Conservation (phyloP, 139 green algal species). For the Micractinium sp. region DNA sequence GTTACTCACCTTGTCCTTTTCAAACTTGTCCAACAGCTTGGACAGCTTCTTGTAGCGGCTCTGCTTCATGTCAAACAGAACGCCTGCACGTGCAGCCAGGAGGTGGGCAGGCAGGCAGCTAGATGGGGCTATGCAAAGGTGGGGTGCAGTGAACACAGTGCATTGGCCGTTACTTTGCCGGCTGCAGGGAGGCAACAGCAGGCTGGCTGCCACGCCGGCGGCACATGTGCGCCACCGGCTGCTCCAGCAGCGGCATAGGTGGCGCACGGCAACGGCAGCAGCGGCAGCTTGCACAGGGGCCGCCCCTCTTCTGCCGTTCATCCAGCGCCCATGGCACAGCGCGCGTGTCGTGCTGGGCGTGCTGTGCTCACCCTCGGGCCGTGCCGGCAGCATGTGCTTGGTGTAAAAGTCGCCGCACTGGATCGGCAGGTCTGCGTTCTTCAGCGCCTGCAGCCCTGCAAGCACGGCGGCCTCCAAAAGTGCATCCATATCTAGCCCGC, state of each 20-base stretch:
- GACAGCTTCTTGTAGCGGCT: slow-evolving; percentile 52
- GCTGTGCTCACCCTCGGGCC: slow-evolving; percentile 9
- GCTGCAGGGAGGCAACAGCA: too few relatives aligned
- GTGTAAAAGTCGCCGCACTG: slow-evolving; percentile 43
- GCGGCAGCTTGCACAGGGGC: too few relatives aligned
- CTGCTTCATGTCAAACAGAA: slow-evolving; percentile 48
- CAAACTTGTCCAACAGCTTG: slow-evolving; percentile 51
- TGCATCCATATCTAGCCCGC: slow-evolving; percentile 18
- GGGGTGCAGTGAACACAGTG: not conserved
- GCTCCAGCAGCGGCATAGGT: too few relatives aligned
- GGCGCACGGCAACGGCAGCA: too few relatives aligned
- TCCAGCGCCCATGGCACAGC: too few relatives aligned
- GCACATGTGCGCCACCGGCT: not conserved
- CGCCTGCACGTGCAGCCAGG: slow-evolving; percentile 2
- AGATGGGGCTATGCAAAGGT: not conserved
- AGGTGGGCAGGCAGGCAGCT: not conserved
- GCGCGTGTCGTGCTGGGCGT: too few relatives aligned
- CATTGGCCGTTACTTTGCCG: not conserved
- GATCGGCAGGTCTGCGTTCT: slow-evolving; percentile 33
- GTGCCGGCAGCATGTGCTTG: slow-evolving; percentile 42
- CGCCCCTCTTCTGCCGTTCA: too few relatives aligned
- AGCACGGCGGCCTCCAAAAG: slow-evolving; percentile 36
- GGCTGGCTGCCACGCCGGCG: not conserved
- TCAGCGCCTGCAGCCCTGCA: slow-evolving; percentile 31
- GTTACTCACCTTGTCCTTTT: slow-evolving; percentile 46